Conservation (phyloP, 1,284 basidiomycete species). For the Malassezia nana region DNA sequence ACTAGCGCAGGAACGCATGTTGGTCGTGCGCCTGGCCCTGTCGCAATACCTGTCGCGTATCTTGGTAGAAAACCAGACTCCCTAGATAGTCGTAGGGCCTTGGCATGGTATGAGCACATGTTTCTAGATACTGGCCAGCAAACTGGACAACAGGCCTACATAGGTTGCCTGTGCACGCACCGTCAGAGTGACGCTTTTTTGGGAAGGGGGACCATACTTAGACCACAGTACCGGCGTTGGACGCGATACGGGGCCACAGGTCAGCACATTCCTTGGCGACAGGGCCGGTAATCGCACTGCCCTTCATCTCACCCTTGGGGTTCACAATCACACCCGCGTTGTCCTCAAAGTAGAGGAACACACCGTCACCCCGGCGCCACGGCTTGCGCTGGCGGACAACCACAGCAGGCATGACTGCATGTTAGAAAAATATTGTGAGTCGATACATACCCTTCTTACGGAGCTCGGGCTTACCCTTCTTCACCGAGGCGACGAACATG, state of each 20-base stretch:
- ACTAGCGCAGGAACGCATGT: slow-evolving; percentile 14
- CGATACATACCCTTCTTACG: slow-evolving; percentile 86
- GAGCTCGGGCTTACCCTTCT: slow-evolving; percentile 99
- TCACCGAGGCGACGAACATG: slow-evolving; percentile 97
- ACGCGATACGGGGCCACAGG: slow-evolving; percentile 94
- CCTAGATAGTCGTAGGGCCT: slow-evolving; percentile 9
- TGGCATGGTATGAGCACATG: slow-evolving; percentile 20
- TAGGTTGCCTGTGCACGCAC: slow-evolving; percentile 1
- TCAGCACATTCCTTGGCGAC: slow-evolving; percentile 97
- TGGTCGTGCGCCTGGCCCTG: slow-evolving; percentile 11
- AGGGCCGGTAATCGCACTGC: slow-evolving; percentile 82
- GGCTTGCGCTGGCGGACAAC: slow-evolving; percentile 96
- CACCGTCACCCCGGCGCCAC: slow-evolving; percentile 94
- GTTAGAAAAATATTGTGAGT: background rate
- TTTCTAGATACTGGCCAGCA: slow-evolving; percentile 5
- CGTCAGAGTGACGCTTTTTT: slow-evolving; percentile 4
- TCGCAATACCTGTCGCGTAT: slow-evolving; percentile 17
- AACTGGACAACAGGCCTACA: background rate
- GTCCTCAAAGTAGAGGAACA: slow-evolving; percentile 95
- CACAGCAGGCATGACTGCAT: slow-evolving; percentile 84
- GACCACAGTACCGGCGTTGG: slow-evolving; percentile 96
- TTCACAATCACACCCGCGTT: slow-evolving; percentile 54
- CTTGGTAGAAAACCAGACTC: slow-evolving; percentile 3
- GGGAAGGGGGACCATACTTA: slow-evolving; percentile 43
- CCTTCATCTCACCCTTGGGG: slow-evolving; percentile 99